Evolutionary conservation across 2,329 filamentous ascomycete genomes (phyloP).

Genomic region (Colletotrichum australisinense): DNA sequence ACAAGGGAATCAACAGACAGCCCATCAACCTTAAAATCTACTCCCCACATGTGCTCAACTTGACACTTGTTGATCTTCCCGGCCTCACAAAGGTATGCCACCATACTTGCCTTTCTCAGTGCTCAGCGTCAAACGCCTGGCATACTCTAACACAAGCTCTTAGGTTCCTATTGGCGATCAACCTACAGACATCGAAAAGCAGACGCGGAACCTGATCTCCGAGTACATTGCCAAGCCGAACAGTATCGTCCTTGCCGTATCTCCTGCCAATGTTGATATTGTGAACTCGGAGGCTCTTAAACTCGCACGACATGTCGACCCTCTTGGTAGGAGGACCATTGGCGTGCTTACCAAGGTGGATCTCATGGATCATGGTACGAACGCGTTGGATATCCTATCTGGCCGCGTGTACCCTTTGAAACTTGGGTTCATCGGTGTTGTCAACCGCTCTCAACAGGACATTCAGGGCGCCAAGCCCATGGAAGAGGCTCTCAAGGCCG

Average conservation of each 20-base stretch:
- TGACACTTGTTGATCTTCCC: constrained; percentile 95
- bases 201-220: constrained; percentile 94
- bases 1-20: constrained; percentile 97
- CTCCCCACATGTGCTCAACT: constrained; percentile 94
- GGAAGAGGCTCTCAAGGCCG: constrained; percentile 87
- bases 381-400: constrained; percentile 96
- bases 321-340: constrained; percentile 93
- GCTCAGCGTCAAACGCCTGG: background rate
- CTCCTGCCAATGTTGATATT: constrained; percentile 96
- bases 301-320: constrained; percentile 95
- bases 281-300: constrained; percentile 99
- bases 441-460: constrained; percentile 98
- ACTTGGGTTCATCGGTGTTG: constrained; percentile 96
- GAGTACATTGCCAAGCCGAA: constrained; percentile 99
- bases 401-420: constrained; percentile 97
- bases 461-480: constrained; percentile 97
- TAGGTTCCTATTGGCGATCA: constrained; percentile 97
- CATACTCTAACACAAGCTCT: constrained; percentile 28
- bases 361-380: constrained; percentile 98
- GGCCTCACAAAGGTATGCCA: constrained; percentile 86
- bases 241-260: constrained; percentile 96
- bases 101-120: background rate
- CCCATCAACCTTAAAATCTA: constrained; percentile 99
- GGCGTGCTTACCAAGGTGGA: constrained; percentile 97
- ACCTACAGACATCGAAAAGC: constrained; percentile 97